Percentiles rank a stretch among this genome's conserved stretches.
These are phyloP conservation scores for Plasmodium fragile DNA, from an alignment of 169 alveolate species.

Conservation along the genomic window DNA sequence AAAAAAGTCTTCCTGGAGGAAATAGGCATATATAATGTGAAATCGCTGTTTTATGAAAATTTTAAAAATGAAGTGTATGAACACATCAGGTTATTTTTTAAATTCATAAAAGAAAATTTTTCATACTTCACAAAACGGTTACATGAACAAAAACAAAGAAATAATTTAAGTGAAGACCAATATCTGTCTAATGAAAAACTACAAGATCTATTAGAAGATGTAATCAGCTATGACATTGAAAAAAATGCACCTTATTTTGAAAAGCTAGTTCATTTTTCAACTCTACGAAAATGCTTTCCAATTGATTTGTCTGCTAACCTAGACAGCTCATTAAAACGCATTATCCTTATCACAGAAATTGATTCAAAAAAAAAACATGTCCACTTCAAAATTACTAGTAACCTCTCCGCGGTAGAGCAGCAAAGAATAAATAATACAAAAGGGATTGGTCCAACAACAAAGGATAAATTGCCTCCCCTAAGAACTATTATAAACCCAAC, in stretches of 20 bases:
- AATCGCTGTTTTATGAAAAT: slow-evolving; percentile 4
- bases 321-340: background rate
- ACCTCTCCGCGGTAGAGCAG: background rate
- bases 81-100: background rate
- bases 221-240: slow-evolving; percentile 9
- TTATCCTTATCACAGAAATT: background rate
- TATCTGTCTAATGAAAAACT: background rate
- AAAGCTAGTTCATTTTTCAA: background rate
- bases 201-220: background rate
- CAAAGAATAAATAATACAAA: background rate
- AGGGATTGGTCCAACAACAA: background rate
- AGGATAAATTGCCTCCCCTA: background rate
- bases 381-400: background rate
- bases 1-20: background rate
- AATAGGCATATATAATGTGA: slow-evolving; percentile 1
- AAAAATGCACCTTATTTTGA: slow-evolving; percentile 25
- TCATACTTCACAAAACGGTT: background rate
- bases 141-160: slow-evolving; percentile 5
- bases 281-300: background rate
- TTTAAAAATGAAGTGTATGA: slow-evolving; percentile 29
- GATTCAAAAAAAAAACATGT: background rate
- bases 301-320: background rate
- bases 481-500: background rate
- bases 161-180: background rate
- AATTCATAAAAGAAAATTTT: slow-evolving; percentile 30